Base-by-base conservation (phyloP, 805 yeast genomes). In the Candida alai region DNA sequence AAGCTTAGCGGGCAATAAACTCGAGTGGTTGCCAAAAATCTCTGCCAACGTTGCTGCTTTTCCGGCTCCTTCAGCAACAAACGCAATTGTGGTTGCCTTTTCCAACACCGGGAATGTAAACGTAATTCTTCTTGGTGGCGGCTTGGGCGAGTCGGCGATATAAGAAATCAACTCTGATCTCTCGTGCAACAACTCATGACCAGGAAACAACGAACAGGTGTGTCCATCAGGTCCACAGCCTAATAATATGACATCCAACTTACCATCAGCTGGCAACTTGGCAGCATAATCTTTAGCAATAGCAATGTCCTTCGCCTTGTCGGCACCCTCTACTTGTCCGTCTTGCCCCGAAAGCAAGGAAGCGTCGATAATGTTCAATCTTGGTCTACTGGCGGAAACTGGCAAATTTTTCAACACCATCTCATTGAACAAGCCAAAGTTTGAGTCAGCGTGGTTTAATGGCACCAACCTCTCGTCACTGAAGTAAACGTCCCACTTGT, bases 141-240 rank as follows among this genome's bases (percentile, higher is more conserved):
- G 95, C 61, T 89, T 89, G 57, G 96, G 96, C 8, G 95, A 84
- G 56, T 88, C 90, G 32, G 71, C 68, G 42, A 89, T 75, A 49
- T 76, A 61, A 7, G 89, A 76, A 37, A 88, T 80, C 26, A 60
- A 57, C 40, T 68, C 62, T 7, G 54, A 32, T 18, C 62, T 56
- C 52, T 82, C 90, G 23, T 70, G 43, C 37, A 88, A 67, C 48
- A 86, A 68, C 40, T 58, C 49, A 56, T 87, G 96, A 24, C 82
- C 88, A 9, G 96, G 96, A 74, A 88, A 88, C 43, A 88, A 67
- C 1, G 96, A 88, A 63, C 95, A 85, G 4, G 96, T 88, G 58
- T 88, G 97, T 24, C 96, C 97, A 52, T 88, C 97, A 22, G 96
- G 96, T 6, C 97, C 97, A 56, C 93, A 84, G 15, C 97, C 97